Conservation (phyloP, 345 rosid genomes). For the Rhodamnia argentea region DNA sequence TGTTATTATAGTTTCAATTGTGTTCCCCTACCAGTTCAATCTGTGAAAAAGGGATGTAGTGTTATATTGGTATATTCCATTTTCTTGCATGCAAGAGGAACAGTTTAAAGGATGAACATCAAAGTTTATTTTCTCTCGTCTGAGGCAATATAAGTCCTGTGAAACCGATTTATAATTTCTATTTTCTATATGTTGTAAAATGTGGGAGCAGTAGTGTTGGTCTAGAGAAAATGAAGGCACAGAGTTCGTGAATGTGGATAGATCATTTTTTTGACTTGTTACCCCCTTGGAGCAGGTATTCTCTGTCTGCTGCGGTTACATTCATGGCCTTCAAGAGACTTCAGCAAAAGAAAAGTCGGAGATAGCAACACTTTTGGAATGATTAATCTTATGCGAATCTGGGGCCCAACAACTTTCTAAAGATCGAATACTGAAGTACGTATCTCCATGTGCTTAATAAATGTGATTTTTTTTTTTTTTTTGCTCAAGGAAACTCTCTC, state of each 20-base stretch:
- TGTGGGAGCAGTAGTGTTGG: not conserved
- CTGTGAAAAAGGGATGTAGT: not conserved
- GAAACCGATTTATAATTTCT: not conserved
- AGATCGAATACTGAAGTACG: not conserved
- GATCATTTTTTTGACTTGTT: not conserved
- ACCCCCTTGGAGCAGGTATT: conserved; percentile 49
- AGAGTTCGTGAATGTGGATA: not conserved
- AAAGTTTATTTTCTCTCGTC: not conserved
- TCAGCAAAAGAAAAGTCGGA: conserved; percentile 31
- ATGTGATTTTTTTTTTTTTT: not conserved
- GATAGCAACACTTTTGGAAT: conserved; percentile 15
- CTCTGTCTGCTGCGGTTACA: conserved; percentile 86
- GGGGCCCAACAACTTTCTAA: not conserved
- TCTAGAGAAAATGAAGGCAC: not conserved
- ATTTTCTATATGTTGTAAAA: not conserved
- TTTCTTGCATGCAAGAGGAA: not conserved
- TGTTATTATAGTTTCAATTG: not conserved
- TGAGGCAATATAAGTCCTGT: not conserved
- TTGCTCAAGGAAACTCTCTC: not conserved
- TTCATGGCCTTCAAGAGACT: conserved; percentile 88
- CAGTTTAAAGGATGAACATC: not conserved
- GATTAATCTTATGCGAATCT: not conserved
- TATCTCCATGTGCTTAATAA: not conserved
- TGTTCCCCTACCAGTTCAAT: not conserved
- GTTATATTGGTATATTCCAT: not conserved